A percentile compares a stretch with the other conserved stretches of the same genome.
phyloP scores from a whole-genome alignment of 305 asterid species.

The Fraxinus sp. region DNA sequence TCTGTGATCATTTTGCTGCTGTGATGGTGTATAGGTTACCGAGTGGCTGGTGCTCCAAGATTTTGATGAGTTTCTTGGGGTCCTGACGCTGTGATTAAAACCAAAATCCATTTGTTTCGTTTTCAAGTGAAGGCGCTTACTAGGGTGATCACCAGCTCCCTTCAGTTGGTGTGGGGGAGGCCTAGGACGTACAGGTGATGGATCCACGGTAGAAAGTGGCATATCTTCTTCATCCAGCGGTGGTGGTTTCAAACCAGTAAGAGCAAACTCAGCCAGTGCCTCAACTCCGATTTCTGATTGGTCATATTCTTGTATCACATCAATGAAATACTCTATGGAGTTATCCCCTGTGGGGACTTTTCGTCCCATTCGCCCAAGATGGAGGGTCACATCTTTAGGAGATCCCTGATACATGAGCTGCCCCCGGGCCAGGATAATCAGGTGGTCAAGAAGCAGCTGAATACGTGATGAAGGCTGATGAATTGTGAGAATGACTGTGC shows the following conservation, averaged over 20 bases:
- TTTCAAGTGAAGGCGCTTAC: conserved; percentile 43
- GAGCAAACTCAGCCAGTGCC: conserved; percentile 62
- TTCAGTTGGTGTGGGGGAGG: conserved; percentile 22
- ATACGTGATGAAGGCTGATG: conserved; percentile 87
- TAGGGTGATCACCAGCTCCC: conserved; percentile 24
- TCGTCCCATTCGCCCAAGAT: conserved; percentile 55
- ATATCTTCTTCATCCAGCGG: conserved; percentile 33
- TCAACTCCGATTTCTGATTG: conserved; percentile 71
- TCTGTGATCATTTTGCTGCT: conserved; percentile 40
- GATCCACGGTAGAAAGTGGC: conserved; percentile 30
- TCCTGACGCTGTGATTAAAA: conserved; percentile 67
- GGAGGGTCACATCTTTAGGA: conserved; percentile 62
- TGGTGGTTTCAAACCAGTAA: conserved; percentile 74
- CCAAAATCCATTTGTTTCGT: conserved; percentile 29
- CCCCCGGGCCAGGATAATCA: conserved; percentile 80
- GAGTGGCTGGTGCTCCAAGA: conserved; percentile 62
- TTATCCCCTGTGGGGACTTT: conserved; percentile 67
- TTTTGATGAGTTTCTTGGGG: conserved; percentile 56
- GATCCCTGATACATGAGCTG: conserved; percentile 91
- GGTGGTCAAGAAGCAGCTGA: conserved; percentile 66
- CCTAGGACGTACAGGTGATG: conserved; percentile 26
- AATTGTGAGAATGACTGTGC: conserved; percentile 79
- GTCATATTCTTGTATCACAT: conserved; percentile 75
- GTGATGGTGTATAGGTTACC: conserved; percentile 54
- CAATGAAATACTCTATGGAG: conserved; percentile 66